These are phyloP conservation scores for Boletales sp. DNA, from an alignment of 768 basidiomycete genomes.

Conservation along the genomic window DNA sequence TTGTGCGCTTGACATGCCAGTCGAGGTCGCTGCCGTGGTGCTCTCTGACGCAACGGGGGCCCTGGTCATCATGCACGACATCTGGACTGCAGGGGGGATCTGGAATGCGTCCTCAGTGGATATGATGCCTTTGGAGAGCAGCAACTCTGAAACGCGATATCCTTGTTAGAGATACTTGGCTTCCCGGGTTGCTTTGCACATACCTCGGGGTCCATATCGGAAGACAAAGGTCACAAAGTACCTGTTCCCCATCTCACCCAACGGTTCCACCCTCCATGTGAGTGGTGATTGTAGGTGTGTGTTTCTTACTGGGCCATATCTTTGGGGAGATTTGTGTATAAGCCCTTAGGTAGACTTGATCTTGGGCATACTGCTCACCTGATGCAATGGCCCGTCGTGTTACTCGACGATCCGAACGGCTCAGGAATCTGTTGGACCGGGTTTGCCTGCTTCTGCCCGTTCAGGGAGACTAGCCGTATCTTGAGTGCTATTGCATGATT, in stretches of 20 bases:
- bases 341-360: neutral
- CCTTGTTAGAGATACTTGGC: neutral
- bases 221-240: conserved; percentile 67
- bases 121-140: conserved; percentile 51
- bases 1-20: too few species aligned
- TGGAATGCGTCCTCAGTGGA: conserved; percentile 24
- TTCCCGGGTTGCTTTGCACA: conserved; percentile 6
- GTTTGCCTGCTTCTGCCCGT: conserved; percentile 39
- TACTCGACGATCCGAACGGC: conserved; percentile 35
- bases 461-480: conserved; percentile 36
- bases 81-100: conserved; percentile 5
- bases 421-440: conserved; percentile 38
- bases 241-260: conserved; percentile 35
- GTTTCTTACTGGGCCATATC: conserved; percentile 45
- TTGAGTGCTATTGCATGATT: conserved; percentile 50
- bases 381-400: too few species aligned
- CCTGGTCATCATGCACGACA: conserved; percentile 17
- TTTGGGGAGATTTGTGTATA: conserved; percentile 31
- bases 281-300: conserved; percentile 38
- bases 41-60: neutral
- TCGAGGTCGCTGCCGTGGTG: too few species aligned
- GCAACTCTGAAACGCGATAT: conserved; percentile 39
- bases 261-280: conserved; percentile 55
- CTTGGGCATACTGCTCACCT: conserved; percentile 34
- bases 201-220: conserved; percentile 57